Evolutionary conservation across 1,284 basidiomycete genomes (phyloP), one percentile per base, ranked within the genome.

Genomic region (Cryptococcus sp.): DNA sequence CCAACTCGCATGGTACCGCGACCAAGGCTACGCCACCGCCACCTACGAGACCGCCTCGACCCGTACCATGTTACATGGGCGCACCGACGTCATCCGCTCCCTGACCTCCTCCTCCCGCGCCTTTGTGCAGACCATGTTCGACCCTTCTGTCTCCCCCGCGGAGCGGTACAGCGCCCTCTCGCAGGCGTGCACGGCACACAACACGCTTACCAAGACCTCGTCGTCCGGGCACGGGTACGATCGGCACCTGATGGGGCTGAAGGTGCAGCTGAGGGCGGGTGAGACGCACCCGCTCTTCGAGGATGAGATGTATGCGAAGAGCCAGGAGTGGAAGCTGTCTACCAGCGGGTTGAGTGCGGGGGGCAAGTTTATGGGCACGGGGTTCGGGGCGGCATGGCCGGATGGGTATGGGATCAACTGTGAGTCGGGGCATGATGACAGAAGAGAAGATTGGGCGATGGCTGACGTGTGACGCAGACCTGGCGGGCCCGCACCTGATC

Each of bases 41-140:
- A 95, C 91, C 5, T 98, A 98, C 75, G 94, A 98, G 79, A 97
- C 94, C 0, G 91, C 88, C 0, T 83, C 93, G 28, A 98, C 95
- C 1, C 83, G 93, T n/a, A 81, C 89, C 67, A 96, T 95, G 80
- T 81, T 87, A 63, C 87, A 88, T 67, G 95, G 92, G 8, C 84
- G 95, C 13, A 98, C 95, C 0, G 95, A 98, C 70, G 93, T 91
- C 1, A 88, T 98, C 53, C 84, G 94, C 43, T 85, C 87, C 0
- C 82, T 90, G 45, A 89, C 86, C 50, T 79, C 79, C 33, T 89
- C 95, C 67, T 87, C 86, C 58, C 83, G 89, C 56, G 80, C 81
- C 3, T 96, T 89, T 79, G 87, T 95, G 12, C 82, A 88, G 46
- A 82, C 84, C 2, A 91, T 94, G 87, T 74, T 80, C 16, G 82